Evolutionary conservation across 306 rosid species (phyloP).

Genomic region (Pachyrhizus erosus): DNA sequence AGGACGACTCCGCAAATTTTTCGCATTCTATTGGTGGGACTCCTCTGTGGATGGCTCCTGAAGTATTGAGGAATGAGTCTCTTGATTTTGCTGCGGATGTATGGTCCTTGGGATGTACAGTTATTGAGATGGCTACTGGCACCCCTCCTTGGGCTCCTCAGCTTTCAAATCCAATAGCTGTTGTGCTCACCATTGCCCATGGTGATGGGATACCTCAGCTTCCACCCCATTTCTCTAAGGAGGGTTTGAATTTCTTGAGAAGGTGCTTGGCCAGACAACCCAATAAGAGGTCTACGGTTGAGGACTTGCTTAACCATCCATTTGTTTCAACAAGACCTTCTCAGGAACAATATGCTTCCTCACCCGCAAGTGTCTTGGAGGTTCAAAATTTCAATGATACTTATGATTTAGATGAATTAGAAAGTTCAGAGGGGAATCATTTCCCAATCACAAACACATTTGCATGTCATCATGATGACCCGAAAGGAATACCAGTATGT

Average conservation of each 20-base stretch:
- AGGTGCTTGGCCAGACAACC: slow-evolving; percentile 65
- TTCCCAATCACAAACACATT: slow-evolving; percentile 40
- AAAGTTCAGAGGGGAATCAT: slow-evolving; percentile 20
- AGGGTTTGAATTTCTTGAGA: slow-evolving; percentile 64
- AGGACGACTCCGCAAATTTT: slow-evolving; percentile 8
- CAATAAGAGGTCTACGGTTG: slow-evolving; percentile 50
- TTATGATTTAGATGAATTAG: slow-evolving; percentile 39
- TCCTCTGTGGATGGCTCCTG: slow-evolving; percentile 86
- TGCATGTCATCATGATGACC: slow-evolving; percentile 10
- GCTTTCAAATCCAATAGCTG: slow-evolving; percentile 52
- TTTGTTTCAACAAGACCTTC: slow-evolving; percentile 47
- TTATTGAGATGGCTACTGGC: slow-evolving; percentile 78
- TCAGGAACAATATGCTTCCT: slow-evolving; percentile 21
- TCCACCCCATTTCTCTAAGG: slow-evolving; percentile 56
- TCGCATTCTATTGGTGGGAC: slow-evolving; percentile 58
- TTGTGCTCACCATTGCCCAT: slow-evolving; percentile 55
- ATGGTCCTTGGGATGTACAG: slow-evolving; percentile 74
- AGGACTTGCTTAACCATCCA: slow-evolving; percentile 60
- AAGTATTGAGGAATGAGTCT: slow-evolving; percentile 58
- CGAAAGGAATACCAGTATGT: too few relatives aligned
- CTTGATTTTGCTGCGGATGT: slow-evolving; percentile 53
- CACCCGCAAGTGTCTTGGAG: slow-evolving; percentile 62
- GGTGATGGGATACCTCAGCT: slow-evolving; percentile 53
- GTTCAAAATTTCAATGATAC: slow-evolving; percentile 35
- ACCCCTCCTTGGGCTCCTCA: slow-evolving; percentile 57